Percentiles rank a stretch among this genome's conserved stretches.
phyloP scores from a whole-genome alignment of 495 filamentous ascomycete species.

The Podospora appendiculata region DNA sequence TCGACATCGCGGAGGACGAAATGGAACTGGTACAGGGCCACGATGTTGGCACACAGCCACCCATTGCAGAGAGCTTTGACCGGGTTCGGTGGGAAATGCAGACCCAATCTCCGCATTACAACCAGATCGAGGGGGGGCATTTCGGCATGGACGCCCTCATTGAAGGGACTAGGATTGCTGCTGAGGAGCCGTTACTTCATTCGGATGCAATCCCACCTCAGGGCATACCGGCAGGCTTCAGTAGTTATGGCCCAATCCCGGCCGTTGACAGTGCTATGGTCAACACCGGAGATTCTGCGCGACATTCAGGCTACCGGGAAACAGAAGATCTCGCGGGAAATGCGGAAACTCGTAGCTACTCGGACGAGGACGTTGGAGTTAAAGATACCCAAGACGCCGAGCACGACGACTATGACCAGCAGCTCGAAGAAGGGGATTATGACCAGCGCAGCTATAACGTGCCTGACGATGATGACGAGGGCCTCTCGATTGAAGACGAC shows the following conservation, averaged over 20 bases:
- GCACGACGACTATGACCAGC: constrained; percentile 18
- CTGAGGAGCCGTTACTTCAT: constrained; percentile 6
- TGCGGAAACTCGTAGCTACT: constrained; percentile 1
- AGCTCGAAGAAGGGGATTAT: constrained; percentile 23
- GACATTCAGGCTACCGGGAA: neutral
- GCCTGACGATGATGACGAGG: constrained; percentile 24
- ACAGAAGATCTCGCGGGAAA: constrained; percentile 8
- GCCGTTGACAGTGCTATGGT: neutral
- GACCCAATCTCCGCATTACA: constrained; percentile 14
- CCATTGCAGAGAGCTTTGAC: constrained; percentile 9
- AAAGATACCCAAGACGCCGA: constrained; percentile 14
- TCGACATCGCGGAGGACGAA: constrained; percentile 4
- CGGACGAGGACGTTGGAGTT: constrained; percentile 7
- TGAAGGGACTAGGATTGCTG: constrained; percentile 4
- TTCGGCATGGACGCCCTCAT: constrained; percentile 15
- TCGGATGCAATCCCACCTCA: constrained; percentile 1
- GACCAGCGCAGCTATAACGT: constrained; percentile 20
- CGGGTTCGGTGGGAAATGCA: constrained; percentile 17
- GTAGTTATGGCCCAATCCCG: constrained; percentile 11
- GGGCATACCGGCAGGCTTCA: constrained; percentile 16
- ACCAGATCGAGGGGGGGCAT: constrained; percentile 17
- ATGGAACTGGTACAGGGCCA: constrained; percentile 1
- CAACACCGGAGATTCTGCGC: neutral
- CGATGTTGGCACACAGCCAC: neutral
- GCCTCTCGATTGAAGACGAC: constrained; percentile 28